Conservation (phyloP, 2,329 filamentous ascomycete species). For the Fusarium compactum region DNA sequence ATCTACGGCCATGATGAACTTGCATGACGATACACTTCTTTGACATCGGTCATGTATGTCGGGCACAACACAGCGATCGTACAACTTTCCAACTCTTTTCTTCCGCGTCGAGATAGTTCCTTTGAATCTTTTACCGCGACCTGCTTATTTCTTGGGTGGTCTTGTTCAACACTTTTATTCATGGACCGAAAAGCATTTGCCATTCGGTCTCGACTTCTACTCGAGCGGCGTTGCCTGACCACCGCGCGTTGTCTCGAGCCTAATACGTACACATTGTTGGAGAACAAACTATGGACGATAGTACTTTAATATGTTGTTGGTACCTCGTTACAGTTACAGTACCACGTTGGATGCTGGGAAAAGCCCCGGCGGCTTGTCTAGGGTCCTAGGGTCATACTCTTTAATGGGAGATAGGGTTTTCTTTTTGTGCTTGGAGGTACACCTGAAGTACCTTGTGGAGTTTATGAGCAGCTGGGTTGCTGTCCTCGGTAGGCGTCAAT, state of each 20-base stretch:
- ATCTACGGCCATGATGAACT: conserved; percentile 63
- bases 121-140: conserved; percentile 48
- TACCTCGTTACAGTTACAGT: conserved; percentile 37
- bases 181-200: conserved; percentile 34
- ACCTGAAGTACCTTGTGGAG: conserved; percentile 26
- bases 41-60: conserved; percentile 69
- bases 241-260: conserved; percentile 43
- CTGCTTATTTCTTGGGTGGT: conserved; percentile 47
- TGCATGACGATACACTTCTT: conserved; percentile 68
- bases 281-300: conserved; percentile 42
- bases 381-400: conserved; percentile 40
- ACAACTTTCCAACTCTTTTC: conserved; percentile 49
- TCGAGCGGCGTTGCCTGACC: conserved; percentile 39
- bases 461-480: conserved; percentile 44
- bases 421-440: conserved; percentile 28
- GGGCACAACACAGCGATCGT: conserved; percentile 72
- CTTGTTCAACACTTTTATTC: conserved; percentile 46
- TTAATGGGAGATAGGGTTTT: conserved; percentile 42
- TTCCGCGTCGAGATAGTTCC: conserved; percentile 42
- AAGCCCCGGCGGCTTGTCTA: conserved; percentile 53
- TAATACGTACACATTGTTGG: conserved; percentile 50
- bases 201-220: conserved; percentile 37
- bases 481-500: conserved; percentile 32
- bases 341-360: conserved; percentile 44
- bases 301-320: conserved; percentile 45